Conservation (phyloP, 371 early-diverging fungal species). For the Dinochytrium kinnereticum region DNA sequence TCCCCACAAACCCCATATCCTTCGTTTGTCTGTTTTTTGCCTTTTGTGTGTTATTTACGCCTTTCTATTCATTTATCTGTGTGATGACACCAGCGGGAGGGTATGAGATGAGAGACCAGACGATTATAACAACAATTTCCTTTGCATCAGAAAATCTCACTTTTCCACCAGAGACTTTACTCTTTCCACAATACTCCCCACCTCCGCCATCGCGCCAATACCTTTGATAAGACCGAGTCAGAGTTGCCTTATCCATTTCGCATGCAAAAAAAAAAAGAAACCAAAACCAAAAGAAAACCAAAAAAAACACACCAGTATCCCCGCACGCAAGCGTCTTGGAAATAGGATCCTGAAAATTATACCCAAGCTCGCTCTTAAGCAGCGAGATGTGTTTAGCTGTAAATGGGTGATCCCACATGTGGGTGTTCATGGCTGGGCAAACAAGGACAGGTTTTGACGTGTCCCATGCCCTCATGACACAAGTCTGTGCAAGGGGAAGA, state of each 20-base stretch:
- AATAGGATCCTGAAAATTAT: constrained; percentile 77
- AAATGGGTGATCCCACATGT: constrained; percentile 95
- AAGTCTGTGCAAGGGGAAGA: constrained; percentile 65
- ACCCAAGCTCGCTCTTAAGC: constrained; percentile 60
- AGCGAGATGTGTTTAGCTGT: constrained; percentile 74
- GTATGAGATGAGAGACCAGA: background rate
- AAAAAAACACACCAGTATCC: constrained; percentile 68
- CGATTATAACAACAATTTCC: background rate
- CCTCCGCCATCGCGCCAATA: constrained; percentile 56
- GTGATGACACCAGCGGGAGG: no score
- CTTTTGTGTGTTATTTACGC: background rate
- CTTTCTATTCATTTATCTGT: no score
- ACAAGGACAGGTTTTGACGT: constrained; percentile 66
- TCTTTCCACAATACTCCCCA: constrained; percentile 34
- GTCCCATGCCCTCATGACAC: constrained; percentile 93
- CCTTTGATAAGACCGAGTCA: constrained; percentile 14
- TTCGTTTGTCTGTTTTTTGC: background rate
- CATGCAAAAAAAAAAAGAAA: no score
- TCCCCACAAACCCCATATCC: background rate
- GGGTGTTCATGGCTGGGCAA: constrained; percentile 97
- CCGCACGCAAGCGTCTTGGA: constrained; percentile 91
- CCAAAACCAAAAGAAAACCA: background rate
- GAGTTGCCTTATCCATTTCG: background rate
- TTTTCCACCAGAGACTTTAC: background rate
- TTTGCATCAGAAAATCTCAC: no score